Evolutionary conservation across 2,329 filamentous ascomycete species (phyloP).

Genomic region (Aspergillus awamori): DNA sequence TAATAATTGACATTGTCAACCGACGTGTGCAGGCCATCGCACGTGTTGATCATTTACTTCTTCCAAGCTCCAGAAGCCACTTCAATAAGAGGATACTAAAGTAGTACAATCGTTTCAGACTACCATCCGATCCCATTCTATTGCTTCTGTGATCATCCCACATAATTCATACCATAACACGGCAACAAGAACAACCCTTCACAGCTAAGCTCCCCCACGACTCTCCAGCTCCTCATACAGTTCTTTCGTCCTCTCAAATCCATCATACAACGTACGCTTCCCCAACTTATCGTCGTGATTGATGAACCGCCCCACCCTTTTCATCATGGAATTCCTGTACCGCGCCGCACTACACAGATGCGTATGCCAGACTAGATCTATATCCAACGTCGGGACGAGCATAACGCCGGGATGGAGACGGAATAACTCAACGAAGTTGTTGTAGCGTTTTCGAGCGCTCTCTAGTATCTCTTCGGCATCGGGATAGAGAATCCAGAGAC

Average conservation of each 20-base stretch:
- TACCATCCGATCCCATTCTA: no score
- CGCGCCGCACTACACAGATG: constrained; percentile 31
- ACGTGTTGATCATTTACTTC: no score
- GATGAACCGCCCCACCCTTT: constrained; percentile 56
- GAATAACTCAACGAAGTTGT: constrained; percentile 49
- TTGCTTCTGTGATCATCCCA: no score
- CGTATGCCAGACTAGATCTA: constrained; percentile 42
- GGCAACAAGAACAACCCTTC: no score
- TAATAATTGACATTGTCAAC: no score
- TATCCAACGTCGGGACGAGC: constrained; percentile 38
- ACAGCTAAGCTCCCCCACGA: neutral
- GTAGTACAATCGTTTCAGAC: no score
- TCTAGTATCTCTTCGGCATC: constrained; percentile 64
- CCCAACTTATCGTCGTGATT: constrained; percentile 80
- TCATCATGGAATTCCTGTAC: constrained; percentile 46
- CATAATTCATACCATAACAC: no score
- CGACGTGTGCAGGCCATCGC: no score
- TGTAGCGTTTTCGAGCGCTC: constrained; percentile 58
- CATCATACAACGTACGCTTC: constrained; percentile 59
- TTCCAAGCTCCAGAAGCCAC: no score
- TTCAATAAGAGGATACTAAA: no score
- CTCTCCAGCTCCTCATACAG: constrained; percentile 11
- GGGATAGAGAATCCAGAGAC: constrained; percentile 79
- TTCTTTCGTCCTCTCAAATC: constrained; percentile 54
- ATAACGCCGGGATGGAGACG: constrained; percentile 36